Evolutionary conservation across 768 basidiomycete genomes (phyloP), one percentile per base, ranked within the genome.

Genomic region (Tricholoma hemisulphureum): DNA sequence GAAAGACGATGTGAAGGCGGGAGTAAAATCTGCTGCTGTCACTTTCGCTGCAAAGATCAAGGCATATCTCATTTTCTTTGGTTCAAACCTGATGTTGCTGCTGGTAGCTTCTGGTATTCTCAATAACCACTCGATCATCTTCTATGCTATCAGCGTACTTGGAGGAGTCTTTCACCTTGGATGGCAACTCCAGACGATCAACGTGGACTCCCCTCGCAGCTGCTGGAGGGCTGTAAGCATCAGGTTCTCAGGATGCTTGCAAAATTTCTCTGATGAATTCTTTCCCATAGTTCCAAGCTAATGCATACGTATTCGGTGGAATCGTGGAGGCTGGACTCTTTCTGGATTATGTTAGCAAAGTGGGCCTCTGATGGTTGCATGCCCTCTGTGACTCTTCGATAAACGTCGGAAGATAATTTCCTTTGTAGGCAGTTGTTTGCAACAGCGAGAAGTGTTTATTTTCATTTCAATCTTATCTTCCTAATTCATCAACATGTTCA

Each of bases 1-100:
- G 57, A 68, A 71, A 32, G 86, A 86, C 71, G 86, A 87, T 63
- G 68, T 81, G 5, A 60, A 62, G 20, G 63, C 63, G 23, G 63
- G 63, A 11, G 61, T 64, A 6, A 64, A 64, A 52, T 62, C 61
- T 20, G 59, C 58, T 21, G 60, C 63, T 13, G 28, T 64, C 9
- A 18, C 61, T 21, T 64, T 64, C 43, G 63, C 60, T 20, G 48
- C 46, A 18, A 52, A 45, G 24, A 61, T 64, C 53, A 61, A 58
- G 39, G 60, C 63, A 10, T 61, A 61, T 23, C 53, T 64, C 5
- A 34, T 20, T 3, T 54, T 7, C 10, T 64, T 64, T 32, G 58
- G 58, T 2, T 56, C 55, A 8, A 28, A 28, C 7, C 45, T 61
- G 32, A 52, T 65, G n/a, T 57, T 51, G 13, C 58, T 61, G 16